Conservation (phyloP, 208 protist genomes). For the Wallacemonas sp. region DNA sequence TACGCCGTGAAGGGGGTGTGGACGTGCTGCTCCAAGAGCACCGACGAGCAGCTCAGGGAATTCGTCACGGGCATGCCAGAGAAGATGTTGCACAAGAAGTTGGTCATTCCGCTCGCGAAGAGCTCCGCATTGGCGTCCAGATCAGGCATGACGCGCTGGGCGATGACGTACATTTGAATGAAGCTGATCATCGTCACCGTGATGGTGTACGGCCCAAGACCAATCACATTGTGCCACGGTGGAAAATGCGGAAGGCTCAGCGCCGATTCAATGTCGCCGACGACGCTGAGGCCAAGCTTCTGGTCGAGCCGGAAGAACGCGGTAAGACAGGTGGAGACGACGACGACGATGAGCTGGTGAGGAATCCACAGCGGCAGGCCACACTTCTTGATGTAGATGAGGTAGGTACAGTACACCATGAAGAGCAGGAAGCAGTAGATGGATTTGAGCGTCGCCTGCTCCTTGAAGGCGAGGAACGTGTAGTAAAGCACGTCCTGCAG, state of each 20-base stretch:
- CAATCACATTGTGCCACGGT: conserved; percentile 39
- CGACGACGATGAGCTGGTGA: conserved; percentile 63
- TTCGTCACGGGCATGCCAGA: conserved; percentile 53
- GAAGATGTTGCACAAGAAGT: conserved; percentile 49
- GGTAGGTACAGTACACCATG: conserved; percentile 42
- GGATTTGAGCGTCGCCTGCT: conserved; percentile 24
- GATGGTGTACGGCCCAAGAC: conserved; percentile 56
- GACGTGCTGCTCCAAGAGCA: conserved; percentile 49
- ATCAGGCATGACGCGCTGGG: conserved; percentile 46
- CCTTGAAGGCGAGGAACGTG: conserved; percentile 31
- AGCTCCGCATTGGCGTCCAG: conserved; percentile 57
- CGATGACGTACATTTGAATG: conserved; percentile 63
- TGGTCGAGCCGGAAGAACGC: conserved; percentile 31
- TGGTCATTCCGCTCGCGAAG: conserved; percentile 46
- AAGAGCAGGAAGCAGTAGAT: conserved; percentile 54
- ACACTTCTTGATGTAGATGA: conserved; percentile 51
- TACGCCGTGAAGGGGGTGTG: conserved; percentile 46
- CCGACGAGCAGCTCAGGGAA: conserved; percentile 58
- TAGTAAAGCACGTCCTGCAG: conserved; percentile 36
- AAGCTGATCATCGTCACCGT: conserved; percentile 60
- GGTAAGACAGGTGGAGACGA: conserved; percentile 48
- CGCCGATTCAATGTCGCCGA: conserved; percentile 33
- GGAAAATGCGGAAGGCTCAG: conserved; percentile 36
- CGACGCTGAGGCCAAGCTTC: conserved; percentile 24
- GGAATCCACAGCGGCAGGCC: conserved; percentile 51